Conservation (phyloP, 352 stramenopile genomes). For the Globisporangium echinulatum region DNA sequence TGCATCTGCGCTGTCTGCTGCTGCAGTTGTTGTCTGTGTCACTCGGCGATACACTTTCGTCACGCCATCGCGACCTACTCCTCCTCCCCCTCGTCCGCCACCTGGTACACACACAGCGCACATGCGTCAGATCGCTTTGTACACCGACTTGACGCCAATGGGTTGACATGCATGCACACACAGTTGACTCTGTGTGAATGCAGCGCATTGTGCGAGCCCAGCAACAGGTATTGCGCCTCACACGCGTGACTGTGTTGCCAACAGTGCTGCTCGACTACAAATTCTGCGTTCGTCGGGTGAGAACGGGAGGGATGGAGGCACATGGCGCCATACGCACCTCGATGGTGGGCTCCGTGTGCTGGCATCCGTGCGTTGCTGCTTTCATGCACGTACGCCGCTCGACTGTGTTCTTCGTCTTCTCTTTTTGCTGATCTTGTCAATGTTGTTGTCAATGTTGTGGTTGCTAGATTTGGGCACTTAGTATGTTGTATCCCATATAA, state of each 20-base stretch:
- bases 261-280: background rate
- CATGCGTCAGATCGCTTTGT: background rate
- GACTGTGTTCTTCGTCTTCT: conserved; percentile 1
- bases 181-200: background rate
- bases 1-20: conserved; percentile 1
- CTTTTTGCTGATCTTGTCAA: conserved; percentile 4
- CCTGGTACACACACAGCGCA: background rate
- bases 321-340: conserved; percentile 14
- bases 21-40: background rate
- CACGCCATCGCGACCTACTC: conserved; percentile 2
- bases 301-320: background rate
- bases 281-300: background rate
- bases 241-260: background rate
- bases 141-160: no score
- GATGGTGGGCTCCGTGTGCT: conserved; percentile 17
- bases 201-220: background rate
- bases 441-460: no score
- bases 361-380: conserved; percentile 18
- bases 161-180: no score
- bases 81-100: conserved; percentile 14
- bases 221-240: no score
- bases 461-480: no score
- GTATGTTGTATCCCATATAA: no score
- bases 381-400: conserved; percentile 25
- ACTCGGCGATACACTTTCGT: conserved; percentile 11